phyloP scores from a whole-genome alignment of 1,284 basidiomycete genomes.

The Microbotryum saponariae region DNA sequence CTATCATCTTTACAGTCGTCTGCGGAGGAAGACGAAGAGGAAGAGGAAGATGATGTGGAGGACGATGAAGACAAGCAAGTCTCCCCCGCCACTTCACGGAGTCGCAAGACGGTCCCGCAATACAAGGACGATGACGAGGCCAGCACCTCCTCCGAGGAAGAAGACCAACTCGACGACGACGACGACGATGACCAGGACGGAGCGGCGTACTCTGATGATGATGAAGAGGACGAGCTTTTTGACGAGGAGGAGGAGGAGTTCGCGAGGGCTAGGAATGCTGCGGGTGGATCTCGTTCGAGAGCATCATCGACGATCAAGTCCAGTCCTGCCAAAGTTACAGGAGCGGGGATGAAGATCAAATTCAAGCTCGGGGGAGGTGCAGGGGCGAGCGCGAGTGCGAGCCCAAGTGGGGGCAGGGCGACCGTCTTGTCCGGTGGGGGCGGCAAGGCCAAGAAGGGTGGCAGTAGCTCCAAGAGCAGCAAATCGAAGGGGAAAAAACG shows the following conservation, averaged over 20 bases:
- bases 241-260: too few species aligned
- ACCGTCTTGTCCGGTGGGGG: background rate
- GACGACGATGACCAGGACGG: background rate
- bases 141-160: background rate
- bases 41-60: conserved; percentile 7
- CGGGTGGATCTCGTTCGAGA: too few species aligned
- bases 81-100: background rate
- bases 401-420: background rate
- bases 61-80: conserved; percentile 5
- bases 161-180: background rate
- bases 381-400: background rate
- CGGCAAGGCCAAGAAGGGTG: background rate
- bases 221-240: background rate
- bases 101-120: background rate
- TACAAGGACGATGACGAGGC: background rate
- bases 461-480: background rate
- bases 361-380: conserved; percentile 24
- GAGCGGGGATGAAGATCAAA: conserved; percentile 27
- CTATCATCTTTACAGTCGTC: conserved; percentile 7
- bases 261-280: too few species aligned
- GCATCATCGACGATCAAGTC: background rate
- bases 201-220: background rate
- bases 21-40: conserved; percentile 7
- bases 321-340: background rate
- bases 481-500: conserved; percentile 6